Percentiles rank a stretch among this genome's conserved stretches.
These are phyloP conservation scores for Salix suchowensis DNA, from an alignment of 345 rosid species.

Conservation along the genomic window DNA sequence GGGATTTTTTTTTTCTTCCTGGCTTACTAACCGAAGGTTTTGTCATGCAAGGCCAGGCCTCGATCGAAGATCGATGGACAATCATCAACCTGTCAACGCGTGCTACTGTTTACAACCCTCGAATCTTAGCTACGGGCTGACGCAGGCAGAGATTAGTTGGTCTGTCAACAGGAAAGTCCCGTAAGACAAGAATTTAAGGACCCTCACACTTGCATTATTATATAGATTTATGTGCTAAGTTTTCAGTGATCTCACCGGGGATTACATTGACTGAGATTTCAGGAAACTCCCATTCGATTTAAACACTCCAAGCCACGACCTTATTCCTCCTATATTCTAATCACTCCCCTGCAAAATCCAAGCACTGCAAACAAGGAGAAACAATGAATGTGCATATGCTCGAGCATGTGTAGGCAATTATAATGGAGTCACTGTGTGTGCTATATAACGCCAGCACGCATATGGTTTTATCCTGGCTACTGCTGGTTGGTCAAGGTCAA, in stretches of 20 bases:
- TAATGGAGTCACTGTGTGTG: background rate
- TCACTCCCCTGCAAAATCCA: conserved; percentile 10
- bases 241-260: background rate
- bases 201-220: background rate
- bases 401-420: conserved; percentile 27
- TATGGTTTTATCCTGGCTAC: background rate
- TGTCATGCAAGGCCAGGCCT: background rate
- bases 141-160: background rate
- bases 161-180: background rate
- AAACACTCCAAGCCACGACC: background rate
- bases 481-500: conserved; percentile 22
- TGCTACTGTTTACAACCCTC: background rate
- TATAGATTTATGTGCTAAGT: background rate
- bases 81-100: conserved; percentile 4
- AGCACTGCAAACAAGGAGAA: conserved; percentile 26
- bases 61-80: background rate
- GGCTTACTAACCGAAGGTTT: background rate
- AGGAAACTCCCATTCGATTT: background rate
- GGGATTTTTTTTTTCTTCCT: background rate
- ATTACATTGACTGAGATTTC: background rate
- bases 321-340: background rate
- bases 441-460: background rate
- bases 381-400: conserved; percentile 25
- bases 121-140: conserved; percentile 2
- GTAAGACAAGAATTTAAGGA: background rate